These are phyloP conservation scores for Climacium dendroides DNA, from an alignment of 225 moss, liverwort and hornwort genomes.

Conservation along the genomic window DNA sequence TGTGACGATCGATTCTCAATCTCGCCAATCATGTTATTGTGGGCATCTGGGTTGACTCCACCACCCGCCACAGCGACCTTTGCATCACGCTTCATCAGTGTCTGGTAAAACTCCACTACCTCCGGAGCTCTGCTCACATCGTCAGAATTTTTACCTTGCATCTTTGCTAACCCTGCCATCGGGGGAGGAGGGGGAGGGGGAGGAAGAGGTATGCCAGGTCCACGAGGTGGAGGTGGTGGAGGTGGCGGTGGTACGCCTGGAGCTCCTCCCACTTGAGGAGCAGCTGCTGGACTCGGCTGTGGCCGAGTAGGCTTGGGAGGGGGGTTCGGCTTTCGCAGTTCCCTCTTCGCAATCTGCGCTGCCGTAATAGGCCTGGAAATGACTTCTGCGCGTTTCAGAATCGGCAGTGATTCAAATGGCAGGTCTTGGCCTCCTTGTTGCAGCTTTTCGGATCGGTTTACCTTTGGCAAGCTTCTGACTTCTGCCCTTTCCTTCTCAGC, in stretches of 20 bases:
- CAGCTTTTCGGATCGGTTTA: background rate
- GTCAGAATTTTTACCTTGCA: conserved; percentile 15
- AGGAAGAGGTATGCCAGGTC: conserved; percentile 30
- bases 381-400: conserved; percentile 1
- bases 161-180: conserved; percentile 8
- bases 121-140: conserved; percentile 72
- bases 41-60: conserved; percentile 40
- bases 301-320: conserved; percentile 51
- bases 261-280: background rate
- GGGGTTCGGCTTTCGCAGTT: conserved; percentile 60
- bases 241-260: conserved; percentile 41
- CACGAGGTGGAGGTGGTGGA: conserved; percentile 39
- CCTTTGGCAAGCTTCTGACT: conserved; percentile 27
- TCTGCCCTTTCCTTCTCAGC: conserved; percentile 50
- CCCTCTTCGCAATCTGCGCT: conserved; percentile 55
- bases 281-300: background rate
- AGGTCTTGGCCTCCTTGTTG: background rate
- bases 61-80: conserved; percentile 20
- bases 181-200: conserved; percentile 52
- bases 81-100: conserved; percentile 73
- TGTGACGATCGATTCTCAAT: conserved; percentile 79
- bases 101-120: conserved; percentile 80
- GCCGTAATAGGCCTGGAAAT: conserved; percentile 37
- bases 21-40: conserved; percentile 73
- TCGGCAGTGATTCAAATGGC: background rate